Base-by-base conservation (phyloP, 2,329 filamentous ascomycete genomes). In the Biscogniauxia mediterranea region DNA sequence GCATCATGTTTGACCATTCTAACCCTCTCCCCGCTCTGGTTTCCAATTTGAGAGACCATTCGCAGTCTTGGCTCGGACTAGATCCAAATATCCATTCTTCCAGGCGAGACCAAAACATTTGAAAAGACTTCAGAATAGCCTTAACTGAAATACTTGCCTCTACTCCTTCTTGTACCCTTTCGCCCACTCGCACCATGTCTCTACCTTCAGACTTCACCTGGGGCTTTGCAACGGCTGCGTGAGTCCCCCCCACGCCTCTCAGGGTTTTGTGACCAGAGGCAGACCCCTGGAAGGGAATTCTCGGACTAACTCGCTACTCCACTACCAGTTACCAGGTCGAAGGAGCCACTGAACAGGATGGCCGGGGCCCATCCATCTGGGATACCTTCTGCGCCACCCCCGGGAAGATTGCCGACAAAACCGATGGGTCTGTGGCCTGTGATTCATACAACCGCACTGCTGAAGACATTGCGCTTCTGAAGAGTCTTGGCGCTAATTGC, bases 331-430 rank as follows among this genome's bases (percentile, higher is more conserved):
- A 95, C 80, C 92, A 96, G 75, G 90, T 96, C 69, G 92, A 96
- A 80, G 92, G 92, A 61, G 87, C 87, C 54, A 81, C 83, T 49
- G 80, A 89, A 54, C 85, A 89, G 72, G 92, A 94, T 73, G 92
- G 92, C 66, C 90, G 92, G 66, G 89, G 85, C 21, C 88, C 91
- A 58, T 92, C 89, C 64, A 95, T 96, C 75, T 96, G 92, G 92
- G 92, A 96, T 77, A 89, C 85, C n/a, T 96, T 96, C 79, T 93
- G 90, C 78, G 85, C 85, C 64, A 89, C 86, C 58, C 87, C 89
- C 6, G 91, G 91, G 70, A 96, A 95, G 78, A 93, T 95, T 70
- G 91, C 91, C 59, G 90, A 91, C 70, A 89, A 86, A 61, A 87
- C 83, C 68, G 89, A 87, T 52, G 92, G 92, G 57, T 88, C 86